Base-by-base conservation (phyloP, 495 filamentous ascomycete genomes). In the Xylaria nigripes region DNA sequence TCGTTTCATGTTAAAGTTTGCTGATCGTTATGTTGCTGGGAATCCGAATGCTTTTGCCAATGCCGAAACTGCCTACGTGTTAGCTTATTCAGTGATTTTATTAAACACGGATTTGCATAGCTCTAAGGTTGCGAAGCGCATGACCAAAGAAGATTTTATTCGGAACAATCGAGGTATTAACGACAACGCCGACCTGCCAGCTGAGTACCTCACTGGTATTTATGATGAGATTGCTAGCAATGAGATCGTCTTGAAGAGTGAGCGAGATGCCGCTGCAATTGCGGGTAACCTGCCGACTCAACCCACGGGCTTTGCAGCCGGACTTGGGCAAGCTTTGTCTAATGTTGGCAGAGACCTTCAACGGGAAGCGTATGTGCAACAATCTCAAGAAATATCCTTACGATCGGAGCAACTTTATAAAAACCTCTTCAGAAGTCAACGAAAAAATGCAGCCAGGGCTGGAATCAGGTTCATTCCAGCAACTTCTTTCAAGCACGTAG, bases 121-220 rank as follows among this genome's bases (percentile, higher is more conserved):
- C 64, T 72, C 67, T 46, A 96, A 96, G 64, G 74, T 97, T 44
- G 91, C 87, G 48, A 75, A 70, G 54, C 82, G 91, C 41, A 99
- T 99, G 93, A 93, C 84, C 12, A 90, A 87, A 55, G 87, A 95
- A 51, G 94, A 99, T 44, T 99, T 97, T 66, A 90, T 99, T 73
- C 95, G 93, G 72, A 99, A 99, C 68, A 99, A 99, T 67, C 76
- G 92, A 30, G 93, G 93, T 42, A 99, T 99, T 74, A 97, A 99
- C 64, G 93, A 99, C 70, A 93, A 86, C 56, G 87, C 90, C 32
- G 87, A 96, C 70, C 69, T 99, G 34, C 93, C 94, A 7, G 82
- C 95, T 47, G 93, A 99, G 32, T 99, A 97, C 68, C 82, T 97
- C 3, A 71, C 76, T 22, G 80, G 82, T 8, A 97, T 99, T 42